Evolutionary conservation across 768 basidiomycete genomes (phyloP).

Genomic region (Panus rudis): DNA sequence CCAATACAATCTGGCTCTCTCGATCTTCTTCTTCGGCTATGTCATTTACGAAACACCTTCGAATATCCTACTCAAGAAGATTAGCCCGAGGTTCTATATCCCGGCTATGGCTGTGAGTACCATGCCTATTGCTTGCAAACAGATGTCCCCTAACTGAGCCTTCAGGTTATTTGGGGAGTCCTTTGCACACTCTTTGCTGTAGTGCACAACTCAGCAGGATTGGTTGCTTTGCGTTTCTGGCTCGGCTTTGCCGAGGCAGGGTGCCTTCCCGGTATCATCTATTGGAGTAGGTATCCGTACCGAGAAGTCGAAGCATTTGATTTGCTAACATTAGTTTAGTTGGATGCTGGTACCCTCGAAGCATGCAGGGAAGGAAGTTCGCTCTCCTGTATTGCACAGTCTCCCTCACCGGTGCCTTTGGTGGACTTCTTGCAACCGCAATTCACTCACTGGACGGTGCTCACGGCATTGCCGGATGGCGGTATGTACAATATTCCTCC

Average conservation of each 20-base stretch:
- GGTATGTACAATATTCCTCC: constrained; percentile 10
- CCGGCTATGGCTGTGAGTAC: constrained; percentile 28
- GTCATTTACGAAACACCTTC: constrained; percentile 36
- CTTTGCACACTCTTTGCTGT: constrained; percentile 23
- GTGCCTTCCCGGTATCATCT: constrained; percentile 32
- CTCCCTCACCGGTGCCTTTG: constrained; percentile 17
- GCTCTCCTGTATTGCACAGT: constrained; percentile 24
- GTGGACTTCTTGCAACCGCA: constrained; percentile 26
- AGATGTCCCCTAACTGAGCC: constrained; percentile 21
- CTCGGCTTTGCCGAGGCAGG: constrained; percentile 32
- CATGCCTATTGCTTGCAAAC: constrained; percentile 19
- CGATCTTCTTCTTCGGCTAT: constrained; percentile 34
- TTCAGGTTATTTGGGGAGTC: constrained; percentile 25
- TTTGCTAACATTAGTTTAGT: constrained; percentile 10
- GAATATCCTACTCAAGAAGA: constrained; percentile 29
- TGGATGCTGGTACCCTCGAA: constrained; percentile 36
- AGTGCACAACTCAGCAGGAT: constrained; percentile 20
- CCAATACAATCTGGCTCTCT: constrained; percentile 35
- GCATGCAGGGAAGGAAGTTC: constrained; percentile 17
- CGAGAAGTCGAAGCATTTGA: too few species aligned
- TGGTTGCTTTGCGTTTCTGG: constrained; percentile 36
- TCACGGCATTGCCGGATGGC: constrained; percentile 32
- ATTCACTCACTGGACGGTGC: constrained; percentile 34
- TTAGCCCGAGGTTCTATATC: constrained; percentile 31
- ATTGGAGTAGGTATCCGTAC: constrained; percentile 21